Conservation (phyloP, 805 yeast species). For the Kuraishia piskuri region DNA sequence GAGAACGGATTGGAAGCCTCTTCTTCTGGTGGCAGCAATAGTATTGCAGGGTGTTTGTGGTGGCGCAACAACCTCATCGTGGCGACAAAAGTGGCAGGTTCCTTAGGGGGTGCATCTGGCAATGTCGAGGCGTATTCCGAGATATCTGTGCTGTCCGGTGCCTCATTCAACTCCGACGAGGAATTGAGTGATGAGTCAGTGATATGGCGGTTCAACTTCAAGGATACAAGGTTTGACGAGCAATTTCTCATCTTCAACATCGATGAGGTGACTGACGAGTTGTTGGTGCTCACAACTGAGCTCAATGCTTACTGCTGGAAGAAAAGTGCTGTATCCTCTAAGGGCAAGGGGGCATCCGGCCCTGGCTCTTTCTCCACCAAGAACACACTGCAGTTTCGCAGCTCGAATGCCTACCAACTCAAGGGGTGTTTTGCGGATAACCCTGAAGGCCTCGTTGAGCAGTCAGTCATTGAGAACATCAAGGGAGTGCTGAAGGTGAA, state of each 20-base stretch:
- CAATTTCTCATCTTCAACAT: conserved; percentile 19
- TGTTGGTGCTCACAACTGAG: conserved; percentile 21
- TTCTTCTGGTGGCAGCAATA: conserved; percentile 13
- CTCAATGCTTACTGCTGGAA: conserved; percentile 27
- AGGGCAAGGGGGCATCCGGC: too few relatives aligned
- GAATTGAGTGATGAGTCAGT: conserved; percentile 18
- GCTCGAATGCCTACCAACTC: conserved; percentile 18
- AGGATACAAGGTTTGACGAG: conserved; percentile 17
- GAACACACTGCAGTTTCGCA: conserved; percentile 4
- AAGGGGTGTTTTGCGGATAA: conserved; percentile 15
- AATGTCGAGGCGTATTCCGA: conserved; percentile 15
- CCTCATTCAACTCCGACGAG: conserved; percentile 13
- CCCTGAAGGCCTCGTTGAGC: conserved; percentile 5
- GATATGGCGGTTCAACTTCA: conserved; percentile 26
- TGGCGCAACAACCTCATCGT: conserved; percentile 23
- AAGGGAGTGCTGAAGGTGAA: conserved; percentile 16
- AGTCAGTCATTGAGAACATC: conserved; percentile 16
- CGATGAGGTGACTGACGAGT: conserved; percentile 17
- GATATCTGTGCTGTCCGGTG: conserved; percentile 18
- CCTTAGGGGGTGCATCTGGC: background rate
- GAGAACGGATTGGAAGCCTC: conserved; percentile 24
- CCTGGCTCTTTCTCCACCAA: conserved; percentile 1
- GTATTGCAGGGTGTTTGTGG: conserved; percentile 28
- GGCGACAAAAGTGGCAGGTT: conserved; percentile 13
- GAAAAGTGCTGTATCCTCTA: conserved; percentile 5